A percentile compares a stretch with the other conserved stretches of the same genome.
Conservation (phyloP, 148 eudicot species). For the Suaeda aralocaspica region DNA sequence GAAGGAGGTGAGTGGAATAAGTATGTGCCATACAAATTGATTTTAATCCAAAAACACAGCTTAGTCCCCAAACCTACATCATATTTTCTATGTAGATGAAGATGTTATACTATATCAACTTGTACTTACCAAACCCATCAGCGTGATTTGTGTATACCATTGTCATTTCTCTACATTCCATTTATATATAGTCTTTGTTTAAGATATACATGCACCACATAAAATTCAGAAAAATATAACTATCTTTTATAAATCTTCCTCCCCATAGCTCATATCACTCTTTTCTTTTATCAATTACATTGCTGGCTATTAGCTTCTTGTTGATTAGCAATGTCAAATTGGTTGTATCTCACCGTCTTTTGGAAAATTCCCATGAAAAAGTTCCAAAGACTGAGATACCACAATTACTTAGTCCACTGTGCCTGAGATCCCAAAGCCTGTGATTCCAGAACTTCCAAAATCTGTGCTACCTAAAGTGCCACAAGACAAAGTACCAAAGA, state of each 20-base stretch:
- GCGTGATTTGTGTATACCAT: background rate
- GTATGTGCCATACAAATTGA: background rate
- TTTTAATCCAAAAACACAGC: background rate
- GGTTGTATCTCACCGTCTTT: conserved; percentile 3
- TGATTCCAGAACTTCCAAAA: conserved; percentile 6
- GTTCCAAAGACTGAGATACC: too few species aligned
- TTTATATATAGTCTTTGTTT: background rate
- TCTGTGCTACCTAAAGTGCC: background rate
- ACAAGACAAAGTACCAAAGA: too few species aligned
- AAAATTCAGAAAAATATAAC: background rate
- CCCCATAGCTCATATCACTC: background rate
- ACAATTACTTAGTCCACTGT: too few species aligned
- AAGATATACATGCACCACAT: background rate
- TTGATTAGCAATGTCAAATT: background rate
- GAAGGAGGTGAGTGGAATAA: conserved; percentile 4
- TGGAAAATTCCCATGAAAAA: background rate
- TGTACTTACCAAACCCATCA: background rate
- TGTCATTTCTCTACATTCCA: background rate
- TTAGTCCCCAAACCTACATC: background rate
- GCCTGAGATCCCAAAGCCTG: conserved; percentile 14
- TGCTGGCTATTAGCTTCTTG: conserved; percentile 1
- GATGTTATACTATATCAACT: conserved; percentile 3
- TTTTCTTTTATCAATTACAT: background rate
- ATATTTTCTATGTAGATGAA: conserved; percentile 4
- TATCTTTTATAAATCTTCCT: background rate